Conservation (phyloP, 2,329 filamentous ascomycete species). For the Colletotrichum trifolii region DNA sequence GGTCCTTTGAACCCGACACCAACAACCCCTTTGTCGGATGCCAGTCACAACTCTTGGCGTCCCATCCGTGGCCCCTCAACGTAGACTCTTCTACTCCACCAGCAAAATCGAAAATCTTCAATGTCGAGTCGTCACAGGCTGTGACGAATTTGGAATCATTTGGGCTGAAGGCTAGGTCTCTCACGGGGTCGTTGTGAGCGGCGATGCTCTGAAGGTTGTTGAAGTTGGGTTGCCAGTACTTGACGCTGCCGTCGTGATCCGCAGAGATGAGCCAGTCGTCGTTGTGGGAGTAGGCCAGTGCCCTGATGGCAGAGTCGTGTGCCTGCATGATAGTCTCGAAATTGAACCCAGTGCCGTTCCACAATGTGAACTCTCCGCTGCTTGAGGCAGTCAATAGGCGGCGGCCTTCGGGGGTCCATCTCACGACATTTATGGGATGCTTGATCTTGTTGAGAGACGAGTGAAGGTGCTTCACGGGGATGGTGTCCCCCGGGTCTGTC, state of each 20-base stretch:
- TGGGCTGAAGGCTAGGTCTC: constrained; percentile 92
- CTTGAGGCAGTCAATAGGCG: constrained; percentile 92
- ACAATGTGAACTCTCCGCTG: constrained; percentile 97
- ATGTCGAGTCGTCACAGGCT: constrained; percentile 89
- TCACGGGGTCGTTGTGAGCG: constrained; percentile 88
- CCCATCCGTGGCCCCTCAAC: constrained; percentile 95
- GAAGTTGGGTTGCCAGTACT: constrained; percentile 99
- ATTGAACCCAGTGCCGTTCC: constrained; percentile 99
- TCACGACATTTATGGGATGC: constrained; percentile 95
- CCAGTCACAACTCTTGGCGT: constrained; percentile 97
- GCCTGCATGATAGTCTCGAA: constrained; percentile 99
- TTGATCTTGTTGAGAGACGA: constrained; percentile 99
- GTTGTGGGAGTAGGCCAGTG: constrained; percentile 89
- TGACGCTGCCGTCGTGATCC: constrained; percentile 93
- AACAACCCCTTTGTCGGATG: constrained; percentile 94
- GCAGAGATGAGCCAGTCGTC: constrained; percentile 97
- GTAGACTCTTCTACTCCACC: constrained; percentile 84
- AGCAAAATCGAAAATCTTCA: constrained; percentile 98
- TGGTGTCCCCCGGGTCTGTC: constrained; percentile 81
- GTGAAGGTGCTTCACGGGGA: constrained; percentile 95
- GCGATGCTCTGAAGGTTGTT: constrained; percentile 97
- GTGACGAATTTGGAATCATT: constrained; percentile 97
- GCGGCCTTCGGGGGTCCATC: constrained; percentile 97
- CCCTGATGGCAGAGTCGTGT: constrained; percentile 87
- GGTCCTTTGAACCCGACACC: constrained; percentile 97